phyloP scores from a whole-genome alignment of 768 basidiomycete genomes.

The Hemileccinum impolitum region DNA sequence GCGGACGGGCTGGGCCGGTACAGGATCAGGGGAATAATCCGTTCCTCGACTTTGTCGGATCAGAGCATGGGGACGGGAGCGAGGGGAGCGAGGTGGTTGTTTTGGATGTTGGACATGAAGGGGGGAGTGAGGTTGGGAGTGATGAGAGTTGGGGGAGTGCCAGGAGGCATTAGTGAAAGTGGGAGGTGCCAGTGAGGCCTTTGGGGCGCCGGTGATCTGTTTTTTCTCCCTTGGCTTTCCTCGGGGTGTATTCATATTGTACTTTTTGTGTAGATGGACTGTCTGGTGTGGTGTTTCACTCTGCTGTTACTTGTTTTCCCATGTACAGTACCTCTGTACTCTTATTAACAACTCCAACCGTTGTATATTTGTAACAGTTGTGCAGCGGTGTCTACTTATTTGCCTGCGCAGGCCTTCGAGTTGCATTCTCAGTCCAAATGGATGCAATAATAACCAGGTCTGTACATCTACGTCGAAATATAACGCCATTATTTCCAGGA shows the following conservation, averaged over 20 bases:
- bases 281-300: not conserved
- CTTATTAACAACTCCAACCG: no score
- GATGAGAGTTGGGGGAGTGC: slow-evolving; percentile 28
- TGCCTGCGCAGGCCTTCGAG: no score
- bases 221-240: not conserved
- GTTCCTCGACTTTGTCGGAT: slow-evolving; percentile 20
- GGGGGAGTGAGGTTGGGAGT: slow-evolving; percentile 18
- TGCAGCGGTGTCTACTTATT: no score
- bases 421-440: not conserved
- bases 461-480: not conserved
- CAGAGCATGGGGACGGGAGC: slow-evolving; percentile 9
- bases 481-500: not conserved
- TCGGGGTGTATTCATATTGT: not conserved
- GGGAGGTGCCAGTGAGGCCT: no score
- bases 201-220: no score
- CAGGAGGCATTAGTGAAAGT: slow-evolving; percentile 14
- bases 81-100: slow-evolving; percentile 21
- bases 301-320: not conserved
- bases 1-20: not conserved
- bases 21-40: slow-evolving; percentile 16
- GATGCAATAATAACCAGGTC: not conserved
- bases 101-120: slow-evolving; percentile 9
- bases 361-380: no score
- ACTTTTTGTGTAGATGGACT: not conserved
- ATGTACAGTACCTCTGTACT: no score